Evolutionary conservation across 495 filamentous ascomycete species (phyloP).

Genomic region (Penicillium antarcticum): DNA sequence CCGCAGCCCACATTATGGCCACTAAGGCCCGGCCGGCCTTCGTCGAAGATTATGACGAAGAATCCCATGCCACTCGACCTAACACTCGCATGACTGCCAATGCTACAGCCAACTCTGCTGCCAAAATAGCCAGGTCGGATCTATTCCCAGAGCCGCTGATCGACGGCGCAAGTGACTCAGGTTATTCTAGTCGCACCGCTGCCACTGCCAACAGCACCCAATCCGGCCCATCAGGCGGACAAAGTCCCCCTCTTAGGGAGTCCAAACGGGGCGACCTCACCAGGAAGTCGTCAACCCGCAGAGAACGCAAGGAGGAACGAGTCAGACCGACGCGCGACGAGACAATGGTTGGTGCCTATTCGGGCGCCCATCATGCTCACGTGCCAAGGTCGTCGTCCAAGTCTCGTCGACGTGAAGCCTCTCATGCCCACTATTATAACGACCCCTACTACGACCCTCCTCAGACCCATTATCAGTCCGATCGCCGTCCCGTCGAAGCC

Average conservation of each 20-base stretch:
- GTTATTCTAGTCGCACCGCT: conserved; percentile 62
- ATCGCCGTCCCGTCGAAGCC: conserved; percentile 29
- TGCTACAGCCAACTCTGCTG: conserved; percentile 33
- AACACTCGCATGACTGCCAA: conserved; percentile 52
- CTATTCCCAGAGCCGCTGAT: conserved; percentile 32
- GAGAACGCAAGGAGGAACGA: conserved; percentile 34
- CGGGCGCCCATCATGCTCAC: conserved; percentile 26
- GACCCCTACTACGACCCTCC: conserved; percentile 33
- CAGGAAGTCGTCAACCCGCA: conserved; percentile 31
- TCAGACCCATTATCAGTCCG: conserved; percentile 31
- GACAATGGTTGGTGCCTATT: conserved; percentile 37
- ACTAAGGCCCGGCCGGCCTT: conserved; percentile 44
- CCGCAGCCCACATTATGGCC: conserved; percentile 35
- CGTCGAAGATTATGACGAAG: conserved; percentile 58
- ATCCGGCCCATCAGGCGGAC: conserved; percentile 48
- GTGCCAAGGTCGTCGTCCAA: conserved; percentile 34
- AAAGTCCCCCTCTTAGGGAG: conserved; percentile 40
- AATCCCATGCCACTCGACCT: conserved; percentile 41
- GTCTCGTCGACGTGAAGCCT: conserved; percentile 32
- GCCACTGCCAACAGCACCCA: conserved; percentile 54
- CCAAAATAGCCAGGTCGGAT: conserved; percentile 51
- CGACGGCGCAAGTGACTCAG: conserved; percentile 59
- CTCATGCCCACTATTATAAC: conserved; percentile 24
- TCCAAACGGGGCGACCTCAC: conserved; percentile 30
- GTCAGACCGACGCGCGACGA: conserved; percentile 31